phyloP scores from a whole-genome alignment of 192 early-diverging fungal species.

The Radiomyces spectabilis region DNA sequence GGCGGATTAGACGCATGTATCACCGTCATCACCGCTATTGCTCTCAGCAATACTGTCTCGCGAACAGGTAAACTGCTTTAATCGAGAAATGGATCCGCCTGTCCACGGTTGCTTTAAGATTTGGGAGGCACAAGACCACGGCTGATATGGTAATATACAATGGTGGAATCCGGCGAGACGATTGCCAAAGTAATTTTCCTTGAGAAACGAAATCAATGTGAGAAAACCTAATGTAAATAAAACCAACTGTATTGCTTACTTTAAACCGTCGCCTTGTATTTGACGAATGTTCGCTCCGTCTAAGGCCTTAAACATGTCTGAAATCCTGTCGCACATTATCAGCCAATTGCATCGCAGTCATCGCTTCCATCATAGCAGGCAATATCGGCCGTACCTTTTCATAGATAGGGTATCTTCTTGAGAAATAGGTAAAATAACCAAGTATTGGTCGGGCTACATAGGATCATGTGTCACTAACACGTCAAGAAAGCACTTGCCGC shows the following conservation, averaged over 20 bases:
- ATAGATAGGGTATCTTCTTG: not conserved
- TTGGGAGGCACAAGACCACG: slow-evolving; percentile 1
- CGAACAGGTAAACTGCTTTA: slow-evolving; percentile 15
- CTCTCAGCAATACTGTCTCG: slow-evolving; percentile 13
- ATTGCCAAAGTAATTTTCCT: slow-evolving; percentile 16
- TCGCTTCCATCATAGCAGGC: too few species aligned
- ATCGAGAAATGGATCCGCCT: not conserved
- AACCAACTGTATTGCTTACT: not conserved
- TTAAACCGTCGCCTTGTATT: not conserved
- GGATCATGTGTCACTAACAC: too few species aligned
- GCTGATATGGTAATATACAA: slow-evolving; percentile 12
- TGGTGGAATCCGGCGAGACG: slow-evolving; percentile 7
- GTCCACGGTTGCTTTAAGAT: not conserved
- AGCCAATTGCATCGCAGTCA: too few species aligned
- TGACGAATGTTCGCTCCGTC: not conserved
- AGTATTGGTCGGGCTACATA: too few species aligned
- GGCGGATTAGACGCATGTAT: slow-evolving; percentile 7
- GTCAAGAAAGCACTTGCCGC: too few species aligned
- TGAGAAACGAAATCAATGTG: not conserved
- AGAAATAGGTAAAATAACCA: not conserved
- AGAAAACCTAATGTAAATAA: not conserved
- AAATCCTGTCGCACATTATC: not conserved
- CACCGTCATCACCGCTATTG: slow-evolving; percentile 9
- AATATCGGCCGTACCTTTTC: too few species aligned
- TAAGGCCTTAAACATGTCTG: not conserved